These are phyloP conservation scores for Aethionema arabicum DNA, from an alignment of 345 rosid genomes.

Conservation along the genomic window DNA sequence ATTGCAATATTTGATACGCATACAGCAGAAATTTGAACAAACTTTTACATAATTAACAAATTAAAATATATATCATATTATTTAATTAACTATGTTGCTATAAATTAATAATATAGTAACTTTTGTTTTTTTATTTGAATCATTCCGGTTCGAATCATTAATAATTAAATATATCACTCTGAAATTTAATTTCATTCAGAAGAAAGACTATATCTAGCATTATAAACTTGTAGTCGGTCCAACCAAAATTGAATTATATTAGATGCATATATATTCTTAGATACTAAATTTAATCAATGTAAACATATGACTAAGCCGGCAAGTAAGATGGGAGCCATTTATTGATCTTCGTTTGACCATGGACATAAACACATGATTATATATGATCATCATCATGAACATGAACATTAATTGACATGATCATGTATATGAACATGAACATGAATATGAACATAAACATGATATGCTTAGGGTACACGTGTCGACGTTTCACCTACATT, in stretches of 20 bases:
- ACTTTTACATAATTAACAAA: no score
- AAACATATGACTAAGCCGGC: conserved; percentile 14
- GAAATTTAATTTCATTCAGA: background rate
- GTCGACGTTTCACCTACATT: conserved; percentile 10
- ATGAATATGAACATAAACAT: background rate
- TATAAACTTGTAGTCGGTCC: background rate
- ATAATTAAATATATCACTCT: background rate
- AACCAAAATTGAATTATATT: background rate
- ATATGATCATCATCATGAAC: background rate
- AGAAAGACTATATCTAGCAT: background rate
- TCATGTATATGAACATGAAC: no score
- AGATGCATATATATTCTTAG: background rate
- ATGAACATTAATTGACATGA: no score
- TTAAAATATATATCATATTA: no score
- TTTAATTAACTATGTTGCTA: background rate
- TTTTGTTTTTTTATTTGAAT: background rate
- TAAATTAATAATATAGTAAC: conserved; percentile 6
- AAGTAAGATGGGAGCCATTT: conserved; percentile 13
- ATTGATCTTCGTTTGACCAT: no score
- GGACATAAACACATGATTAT: no score
- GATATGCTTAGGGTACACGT: conserved; percentile 9
- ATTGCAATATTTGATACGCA: no score
- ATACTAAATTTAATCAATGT: background rate
- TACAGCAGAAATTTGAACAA: no score
- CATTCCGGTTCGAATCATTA: background rate